phyloP scores from a whole-genome alignment of 2,329 filamentous ascomycete genomes.

The Penicillium sp. region DNA sequence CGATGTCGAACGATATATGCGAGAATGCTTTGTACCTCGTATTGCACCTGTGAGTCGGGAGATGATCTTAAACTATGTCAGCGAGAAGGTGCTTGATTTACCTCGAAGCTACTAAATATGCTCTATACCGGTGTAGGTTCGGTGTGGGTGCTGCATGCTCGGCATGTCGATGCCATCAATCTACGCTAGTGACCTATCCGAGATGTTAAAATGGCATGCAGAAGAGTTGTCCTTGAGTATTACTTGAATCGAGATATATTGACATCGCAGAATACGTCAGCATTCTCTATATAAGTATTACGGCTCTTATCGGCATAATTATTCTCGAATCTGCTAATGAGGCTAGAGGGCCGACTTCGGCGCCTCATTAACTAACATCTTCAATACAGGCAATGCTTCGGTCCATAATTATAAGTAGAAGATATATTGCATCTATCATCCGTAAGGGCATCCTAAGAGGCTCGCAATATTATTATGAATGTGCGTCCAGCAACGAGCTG shows the following conservation, averaged over 20 bases:
- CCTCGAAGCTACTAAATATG: conserved; percentile 43
- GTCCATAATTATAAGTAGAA: neutral
- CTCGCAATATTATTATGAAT: neutral
- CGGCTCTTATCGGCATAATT: too few species aligned
- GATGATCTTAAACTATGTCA: conserved; percentile 48
- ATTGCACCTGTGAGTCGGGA: conserved; percentile 59
- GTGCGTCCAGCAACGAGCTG: neutral
- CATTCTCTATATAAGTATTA: too few species aligned
- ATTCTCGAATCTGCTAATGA: too few species aligned
- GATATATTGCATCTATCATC: neutral
- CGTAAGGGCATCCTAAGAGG: neutral
- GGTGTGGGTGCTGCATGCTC: too few species aligned
- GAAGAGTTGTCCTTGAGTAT: too few species aligned
- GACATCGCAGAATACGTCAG: too few species aligned
- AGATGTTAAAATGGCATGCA: too few species aligned
- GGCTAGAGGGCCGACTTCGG: neutral
- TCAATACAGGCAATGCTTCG: neutral
- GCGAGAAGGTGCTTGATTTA: conserved; percentile 44
- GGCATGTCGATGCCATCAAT: too few species aligned
- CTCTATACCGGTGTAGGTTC: too few species aligned
- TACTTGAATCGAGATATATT: too few species aligned
- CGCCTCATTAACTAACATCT: neutral
- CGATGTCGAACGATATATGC: conserved; percentile 60
- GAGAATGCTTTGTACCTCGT: conserved; percentile 58
- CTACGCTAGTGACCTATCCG: too few species aligned